Percentiles rank a stretch among this genome's conserved stretches.
These are phyloP conservation scores for Yarrowia yakushimensis DNA, from an alignment of 805 yeast genomes.

Conservation along the genomic window DNA sequence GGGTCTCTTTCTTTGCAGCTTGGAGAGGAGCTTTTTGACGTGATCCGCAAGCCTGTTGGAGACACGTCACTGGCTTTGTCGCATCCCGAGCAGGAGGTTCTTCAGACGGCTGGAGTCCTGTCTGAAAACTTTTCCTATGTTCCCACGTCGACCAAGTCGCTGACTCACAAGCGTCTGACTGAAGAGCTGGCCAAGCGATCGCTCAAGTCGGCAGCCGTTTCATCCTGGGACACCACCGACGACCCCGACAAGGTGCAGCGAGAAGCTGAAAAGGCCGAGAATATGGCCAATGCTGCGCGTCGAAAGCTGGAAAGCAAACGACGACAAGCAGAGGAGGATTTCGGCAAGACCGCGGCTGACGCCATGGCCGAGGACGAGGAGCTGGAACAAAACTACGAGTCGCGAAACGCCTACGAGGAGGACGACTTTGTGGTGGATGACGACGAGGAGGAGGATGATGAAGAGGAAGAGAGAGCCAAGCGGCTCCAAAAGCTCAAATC, in stretches of 20 bases:
- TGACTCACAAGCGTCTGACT: conserved; percentile 76
- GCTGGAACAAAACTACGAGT: conserved; percentile 30
- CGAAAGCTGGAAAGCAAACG: conserved; percentile 42
- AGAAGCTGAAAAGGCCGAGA: conserved; percentile 43
- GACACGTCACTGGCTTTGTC: conserved; percentile 72
- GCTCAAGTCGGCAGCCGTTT: conserved; percentile 35
- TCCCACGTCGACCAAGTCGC: conserved; percentile 87
- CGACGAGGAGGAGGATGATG: conserved; percentile 35
- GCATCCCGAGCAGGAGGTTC: conserved; percentile 65
- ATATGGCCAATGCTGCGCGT: conserved; percentile 40
- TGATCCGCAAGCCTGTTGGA: conserved; percentile 53
- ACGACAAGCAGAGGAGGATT: conserved; percentile 33
- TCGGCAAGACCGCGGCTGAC: conserved; percentile 5
- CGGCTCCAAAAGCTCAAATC: conserved; percentile 36
- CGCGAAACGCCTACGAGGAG: conserved; percentile 37
- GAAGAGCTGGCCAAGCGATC: conserved; percentile 38
- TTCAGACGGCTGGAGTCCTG: conserved; percentile 65
- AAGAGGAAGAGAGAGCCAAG: conserved; percentile 35
- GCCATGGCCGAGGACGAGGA: conserved; percentile 21
- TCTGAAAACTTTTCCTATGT: conserved; percentile 66
- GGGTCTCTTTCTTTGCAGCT: conserved; percentile 81
- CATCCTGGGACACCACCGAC: conserved; percentile 41
- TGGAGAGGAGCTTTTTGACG: conserved; percentile 85
- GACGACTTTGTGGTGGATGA: conserved; percentile 41
- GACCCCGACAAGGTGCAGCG: conserved; percentile 47